Evolutionary conservation across 2,329 filamentous ascomycete species (phyloP).

Genomic region (Purpureocillium takamizusanense): DNA sequence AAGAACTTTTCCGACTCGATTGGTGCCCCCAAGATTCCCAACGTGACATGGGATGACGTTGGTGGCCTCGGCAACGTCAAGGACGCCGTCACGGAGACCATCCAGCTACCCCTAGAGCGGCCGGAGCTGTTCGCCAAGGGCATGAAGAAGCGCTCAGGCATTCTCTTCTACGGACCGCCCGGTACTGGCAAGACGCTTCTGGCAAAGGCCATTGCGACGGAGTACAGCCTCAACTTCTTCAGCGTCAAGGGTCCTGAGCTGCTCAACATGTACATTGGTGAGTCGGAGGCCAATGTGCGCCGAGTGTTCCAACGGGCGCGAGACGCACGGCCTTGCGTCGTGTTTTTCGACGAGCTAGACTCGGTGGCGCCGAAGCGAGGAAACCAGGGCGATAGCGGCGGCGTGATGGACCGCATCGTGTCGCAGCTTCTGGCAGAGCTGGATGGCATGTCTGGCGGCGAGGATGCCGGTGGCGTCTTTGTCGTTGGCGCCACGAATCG

Average conservation of each 20-base stretch:
- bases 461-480: conserved; percentile 81
- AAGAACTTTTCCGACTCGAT: conserved; percentile 99
- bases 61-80: conserved; percentile 91
- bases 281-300: conserved; percentile 85
- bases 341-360: conserved; percentile 91
- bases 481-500: conserved; percentile 95
- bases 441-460: conserved; percentile 94
- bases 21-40: conserved; percentile 94
- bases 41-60: conserved; percentile 93
- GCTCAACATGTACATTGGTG: conserved; percentile 94
- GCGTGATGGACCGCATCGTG: conserved; percentile 97
- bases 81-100: conserved; percentile 93
- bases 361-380: conserved; percentile 93
- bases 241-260: conserved; percentile 86
- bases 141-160: conserved; percentile 95
- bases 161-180: conserved; percentile 84
- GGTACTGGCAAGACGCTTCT: conserved; percentile 89
- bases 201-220: conserved; percentile 86
- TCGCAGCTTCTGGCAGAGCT: conserved; percentile 90
- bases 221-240: conserved; percentile 93
- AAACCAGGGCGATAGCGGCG: conserved; percentile 93
- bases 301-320: conserved; percentile 81
- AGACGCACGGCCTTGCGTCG: conserved; percentile 78
- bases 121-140: conserved; percentile 94
- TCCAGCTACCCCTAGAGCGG: conserved; percentile 82